Percentiles rank a stretch among this genome's conserved stretches.
Evolutionary conservation across 192 early-diverging fungal genomes (phyloP).

Genomic region (Martensiomyces pterosporus): DNA sequence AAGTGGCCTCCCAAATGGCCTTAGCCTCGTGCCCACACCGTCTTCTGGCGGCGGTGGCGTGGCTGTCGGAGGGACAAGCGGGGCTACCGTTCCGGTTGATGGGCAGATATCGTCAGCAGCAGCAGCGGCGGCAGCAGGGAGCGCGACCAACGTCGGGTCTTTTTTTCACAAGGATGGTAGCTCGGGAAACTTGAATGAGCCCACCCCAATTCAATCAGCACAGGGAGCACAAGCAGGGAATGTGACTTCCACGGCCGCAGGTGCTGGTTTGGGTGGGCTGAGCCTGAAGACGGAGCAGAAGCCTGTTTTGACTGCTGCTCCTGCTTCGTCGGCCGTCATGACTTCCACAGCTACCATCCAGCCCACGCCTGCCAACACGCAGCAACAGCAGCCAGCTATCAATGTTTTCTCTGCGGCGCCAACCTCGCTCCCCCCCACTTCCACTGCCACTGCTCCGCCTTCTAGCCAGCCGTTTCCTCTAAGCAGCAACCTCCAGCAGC

Average conservation of each 20-base stretch:
- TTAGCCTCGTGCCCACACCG: no score
- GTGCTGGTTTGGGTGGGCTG: constrained; percentile 30
- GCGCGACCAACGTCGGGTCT: neutral
- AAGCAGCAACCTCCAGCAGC: constrained; percentile 7
- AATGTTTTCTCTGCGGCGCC: no score
- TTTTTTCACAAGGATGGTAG: constrained; percentile 33
- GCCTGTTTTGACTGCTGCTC: no score
- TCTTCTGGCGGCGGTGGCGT: no score
- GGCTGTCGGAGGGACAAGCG: no score
- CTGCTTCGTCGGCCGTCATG: constrained; percentile 7
- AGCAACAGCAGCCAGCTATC: neutral
- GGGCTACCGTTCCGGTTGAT: no score
- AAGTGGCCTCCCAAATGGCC: no score
- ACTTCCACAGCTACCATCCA: constrained; percentile 7
- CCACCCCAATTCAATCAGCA: constrained; percentile 22
- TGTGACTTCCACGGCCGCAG: constrained; percentile 8
- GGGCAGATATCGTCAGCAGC: neutral
- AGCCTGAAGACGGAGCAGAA: constrained; percentile 11
- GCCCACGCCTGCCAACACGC: neutral
- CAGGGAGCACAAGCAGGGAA: constrained; percentile 6
- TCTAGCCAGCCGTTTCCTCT: constrained; percentile 1
- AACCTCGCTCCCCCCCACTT: no score
- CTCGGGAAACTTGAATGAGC: constrained; percentile 37
- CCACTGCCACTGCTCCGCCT: no score
- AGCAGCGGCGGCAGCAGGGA: neutral